Base-by-base conservation (phyloP, 1,284 basidiomycete genomes). In the Schizopora paradoxa region DNA sequence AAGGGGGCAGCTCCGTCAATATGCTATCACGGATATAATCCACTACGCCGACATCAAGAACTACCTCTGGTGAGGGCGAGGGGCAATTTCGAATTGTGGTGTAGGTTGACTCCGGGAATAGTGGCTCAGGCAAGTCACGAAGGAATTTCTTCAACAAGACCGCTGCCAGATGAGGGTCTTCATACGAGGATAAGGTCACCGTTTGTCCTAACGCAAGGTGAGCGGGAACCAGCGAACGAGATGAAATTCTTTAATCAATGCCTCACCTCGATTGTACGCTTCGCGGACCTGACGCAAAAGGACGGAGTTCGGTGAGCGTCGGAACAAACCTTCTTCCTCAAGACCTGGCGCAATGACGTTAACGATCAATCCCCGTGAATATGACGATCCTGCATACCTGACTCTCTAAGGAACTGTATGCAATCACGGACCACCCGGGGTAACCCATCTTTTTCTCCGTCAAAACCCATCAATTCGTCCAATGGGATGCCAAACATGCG, bases 101-200 rank as follows among this genome's bases (percentile, higher is more conserved):
- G 58, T 91, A 92, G 14, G 82, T 59, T 7, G 58, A 61, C 57
- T 86, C 82, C 0, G 82, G 74, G 54, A 92, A 87, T 13, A 89
- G 64, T 2, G 90, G 85, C 35, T 77, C 71, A 1, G 86, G 86
- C 2, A 92, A 68, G 59, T 89, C 85, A 23, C 86, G 76, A 14
- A 92, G 64, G 58, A 84, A 91, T 58, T 89, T 88, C 68, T 92
- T 92, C 49, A 92, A 66, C 13, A 92, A 69, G 1, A 91, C 89
- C 2, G 90, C 87, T 1, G 88, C 85, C 1, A 92, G 72, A 63
- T 89, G 75, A 2, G 86, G 79, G 56, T 91, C 89, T 1, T 72
- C 72, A 58, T 87, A 91, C 4, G 72, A 80, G 11, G 76, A 68
- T 28, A 92, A 65, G 2, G 82, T 84, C 10, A 91, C 83, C 1